Evolutionary conservation across 345 rosid genomes (phyloP), one percentile per base, ranked within the genome.

Genomic region (Salix koriyanagi): DNA sequence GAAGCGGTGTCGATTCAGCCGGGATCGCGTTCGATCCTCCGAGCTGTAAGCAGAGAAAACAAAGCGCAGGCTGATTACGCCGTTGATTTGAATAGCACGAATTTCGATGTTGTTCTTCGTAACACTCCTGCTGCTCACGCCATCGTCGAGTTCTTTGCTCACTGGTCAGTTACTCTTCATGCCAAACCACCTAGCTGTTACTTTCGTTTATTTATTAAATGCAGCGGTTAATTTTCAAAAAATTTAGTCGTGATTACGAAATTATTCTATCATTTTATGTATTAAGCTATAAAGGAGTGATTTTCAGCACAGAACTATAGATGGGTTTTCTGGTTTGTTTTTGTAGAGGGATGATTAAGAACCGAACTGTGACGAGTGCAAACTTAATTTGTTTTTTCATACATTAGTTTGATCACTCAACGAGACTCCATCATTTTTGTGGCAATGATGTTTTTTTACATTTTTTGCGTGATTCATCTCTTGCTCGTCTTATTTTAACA

Each of bases 101-200:
- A 71, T 83, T 93, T 96, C 87, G 94, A 90, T 79, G 78, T 83
- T 6, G 86, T 89, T 71, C 89, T 93, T 73, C 66, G 80, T 56
- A 90, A 82, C 42, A 90, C 94, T 18, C 94, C 98, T 9, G 97
- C 97, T 73, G 77, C 90, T 69, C 86, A 83, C 69, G 94, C 94
- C 46, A 69, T 96, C 65, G 98, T 96, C 69, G 99, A 96, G 70
- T 96, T 90, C 92, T 96, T 89, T 76, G 90, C 99, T 78, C 81
- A 87, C 81, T 96, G 99, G 99, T 93, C 71, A 75, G 91, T 83
- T 71, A 26, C 70, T 76, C 56, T 58, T 3, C 41, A 23, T 56
- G 21, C 39, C 23, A 15, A 23, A 66, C 4, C 21, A 30, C 37
- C 68, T 65, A 30, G 37, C 39, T 58, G 28, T 58, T 58, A n/a